Evolutionary conservation across 345 rosid species (phyloP).

Genomic region (Salix dunnii): DNA sequence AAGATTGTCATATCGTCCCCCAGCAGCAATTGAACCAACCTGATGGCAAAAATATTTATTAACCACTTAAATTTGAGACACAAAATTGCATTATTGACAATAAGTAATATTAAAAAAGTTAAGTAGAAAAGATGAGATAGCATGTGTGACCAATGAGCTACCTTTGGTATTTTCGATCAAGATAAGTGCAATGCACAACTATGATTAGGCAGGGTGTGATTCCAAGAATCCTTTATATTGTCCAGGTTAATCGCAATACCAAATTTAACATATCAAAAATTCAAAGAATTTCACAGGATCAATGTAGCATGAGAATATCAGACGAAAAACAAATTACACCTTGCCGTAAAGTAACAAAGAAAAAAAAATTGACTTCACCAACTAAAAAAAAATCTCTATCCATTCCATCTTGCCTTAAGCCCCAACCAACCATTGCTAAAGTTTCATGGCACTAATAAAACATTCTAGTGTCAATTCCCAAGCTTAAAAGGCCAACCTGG

Average conservation of each 20-base stretch:
- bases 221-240: neutral
- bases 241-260: no score
- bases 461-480: no score
- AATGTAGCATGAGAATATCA: no score
- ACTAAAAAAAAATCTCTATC: no score
- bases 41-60: slow-evolving; percentile 23
- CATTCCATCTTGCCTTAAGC: no score
- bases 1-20: slow-evolving; percentile 90
- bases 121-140: neutral
- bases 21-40: slow-evolving; percentile 97
- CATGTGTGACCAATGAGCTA: neutral
- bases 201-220: neutral
- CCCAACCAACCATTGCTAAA: no score
- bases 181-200: neutral
- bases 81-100: neutral
- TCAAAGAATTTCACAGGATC: neutral
- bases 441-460: no score
- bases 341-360: neutral
- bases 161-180: neutral
- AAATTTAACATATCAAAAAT: neutral
- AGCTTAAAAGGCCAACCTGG: no score
- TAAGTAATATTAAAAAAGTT: no score
- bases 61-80: neutral
- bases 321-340: neutral
- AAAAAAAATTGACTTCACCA: neutral